Percentiles rank a stretch among this genome's conserved stretches.
Evolutionary conservation across 345 rosid genomes (phyloP).

Genomic region (Eucalyptus erythrocorys): DNA sequence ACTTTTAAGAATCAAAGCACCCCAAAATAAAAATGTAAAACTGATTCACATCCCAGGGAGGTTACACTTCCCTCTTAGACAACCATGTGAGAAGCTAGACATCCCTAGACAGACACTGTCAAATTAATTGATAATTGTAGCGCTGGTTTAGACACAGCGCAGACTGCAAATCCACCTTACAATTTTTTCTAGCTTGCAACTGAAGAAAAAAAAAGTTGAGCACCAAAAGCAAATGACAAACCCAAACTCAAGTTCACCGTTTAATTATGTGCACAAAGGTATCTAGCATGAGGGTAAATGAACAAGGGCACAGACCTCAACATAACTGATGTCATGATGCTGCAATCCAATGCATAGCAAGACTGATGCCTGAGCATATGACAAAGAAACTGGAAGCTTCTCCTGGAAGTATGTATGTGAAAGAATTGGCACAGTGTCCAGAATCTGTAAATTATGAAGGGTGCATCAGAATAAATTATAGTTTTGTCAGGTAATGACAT

Average conservation of each 20-base stretch:
- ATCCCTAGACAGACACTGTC: background rate
- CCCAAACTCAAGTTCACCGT: background rate
- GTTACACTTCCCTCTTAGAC: background rate
- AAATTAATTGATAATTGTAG: background rate
- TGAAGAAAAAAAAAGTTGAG: background rate
- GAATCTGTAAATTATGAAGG: conserved; percentile 28
- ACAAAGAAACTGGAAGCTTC: conserved; percentile 69
- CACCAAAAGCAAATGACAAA: background rate
- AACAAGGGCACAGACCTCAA: conserved; percentile 45
- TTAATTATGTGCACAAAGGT: background rate
- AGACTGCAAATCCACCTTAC: background rate
- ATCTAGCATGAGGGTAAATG: background rate
- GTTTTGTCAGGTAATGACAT: background rate
- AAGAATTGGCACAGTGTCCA: conserved; percentile 52
- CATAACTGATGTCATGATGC: conserved; percentile 39
- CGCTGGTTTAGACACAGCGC: background rate
- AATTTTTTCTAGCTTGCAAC: background rate
- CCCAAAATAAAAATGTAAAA: background rate
- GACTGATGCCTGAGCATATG: conserved; percentile 77
- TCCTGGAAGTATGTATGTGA: conserved; percentile 68
- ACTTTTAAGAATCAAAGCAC: background rate
- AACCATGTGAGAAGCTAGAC: background rate
- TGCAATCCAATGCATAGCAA: conserved; percentile 84
- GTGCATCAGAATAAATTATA: background rate
- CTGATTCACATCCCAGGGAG: background rate